Percentiles rank a stretch among this genome's conserved stretches.
These are phyloP conservation scores for Ceratonia siliqua DNA, from an alignment of 306 rosid genomes.

Conservation along the genomic window DNA sequence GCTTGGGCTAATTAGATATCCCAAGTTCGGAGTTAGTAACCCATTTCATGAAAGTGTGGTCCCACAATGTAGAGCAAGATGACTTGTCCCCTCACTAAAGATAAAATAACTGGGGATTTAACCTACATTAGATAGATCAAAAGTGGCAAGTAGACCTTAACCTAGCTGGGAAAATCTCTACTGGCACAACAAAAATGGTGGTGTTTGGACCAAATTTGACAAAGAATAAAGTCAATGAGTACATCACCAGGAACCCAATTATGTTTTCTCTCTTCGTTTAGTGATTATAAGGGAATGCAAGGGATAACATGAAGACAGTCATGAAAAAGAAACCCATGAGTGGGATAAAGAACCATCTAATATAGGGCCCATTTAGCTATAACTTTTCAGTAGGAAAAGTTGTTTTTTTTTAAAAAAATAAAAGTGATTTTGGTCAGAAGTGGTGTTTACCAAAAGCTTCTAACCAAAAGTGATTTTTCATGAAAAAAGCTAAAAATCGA, in stretches of 20 bases:
- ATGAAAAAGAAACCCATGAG: constrained; percentile 48
- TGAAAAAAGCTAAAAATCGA: no score
- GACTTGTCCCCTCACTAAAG: background rate
- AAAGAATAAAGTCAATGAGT: constrained; percentile 50
- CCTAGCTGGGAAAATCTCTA: constrained; percentile 42
- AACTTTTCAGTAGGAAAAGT: no score
- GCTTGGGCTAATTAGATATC: background rate
- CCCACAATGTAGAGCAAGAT: background rate
- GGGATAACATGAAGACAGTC: constrained; percentile 48
- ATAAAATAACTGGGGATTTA: no score
- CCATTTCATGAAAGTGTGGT: background rate
- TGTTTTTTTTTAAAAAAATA: no score
- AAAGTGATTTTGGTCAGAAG: no score
- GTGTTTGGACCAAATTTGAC: constrained; percentile 57
- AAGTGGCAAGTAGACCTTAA: constrained; percentile 51
- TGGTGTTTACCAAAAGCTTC: no score
- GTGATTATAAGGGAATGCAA: constrained; percentile 29
- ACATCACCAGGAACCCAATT: constrained; percentile 42
- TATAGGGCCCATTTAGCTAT: no score
- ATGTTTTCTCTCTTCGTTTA: constrained; percentile 34
- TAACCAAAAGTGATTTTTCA: no score
- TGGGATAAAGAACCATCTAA: constrained; percentile 50
- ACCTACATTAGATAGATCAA: no score
- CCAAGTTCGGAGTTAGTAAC: background rate
- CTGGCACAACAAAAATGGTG: constrained; percentile 36